Base-by-base conservation (phyloP, 2,329 filamentous ascomycete genomes). In the Xylaria sp. region DNA sequence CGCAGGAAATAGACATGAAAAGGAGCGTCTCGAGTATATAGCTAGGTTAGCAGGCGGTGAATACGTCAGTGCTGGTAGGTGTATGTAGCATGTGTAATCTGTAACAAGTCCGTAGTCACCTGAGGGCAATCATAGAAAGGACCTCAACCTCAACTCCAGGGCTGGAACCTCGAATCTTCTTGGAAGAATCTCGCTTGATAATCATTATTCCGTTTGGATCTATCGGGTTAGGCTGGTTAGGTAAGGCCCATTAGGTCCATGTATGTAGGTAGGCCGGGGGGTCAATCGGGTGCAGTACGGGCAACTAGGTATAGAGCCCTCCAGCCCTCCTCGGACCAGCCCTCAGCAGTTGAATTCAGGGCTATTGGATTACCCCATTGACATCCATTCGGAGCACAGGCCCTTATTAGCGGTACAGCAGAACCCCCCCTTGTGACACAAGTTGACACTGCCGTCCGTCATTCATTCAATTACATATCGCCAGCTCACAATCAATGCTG, bases 391-490 rank as follows among this genome's bases (percentile, higher is more conserved):
- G 9, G 29, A 7, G 29, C 29, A 34, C 29, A 34, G 49, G 54
- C 49, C 48, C 50, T 47, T 45, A 49, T 49, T 45, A 47, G 39
- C 50, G 26, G 48, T 60, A 55, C 39, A 39, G 45, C 57, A 55
- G 46, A 39, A 52, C 21, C 21, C 41, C 41, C 41, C 41, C 41
- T 24, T 13, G 41, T 29, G n/a, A 17, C 26, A 24, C 41, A 17
- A n/a, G 21, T 44, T 46, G 44, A 45, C 53, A 57, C 54, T 46
- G 57, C 50, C 46, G 42, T 44, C 52, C 52, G 54, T 56, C 50
- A 40, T 52, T 57, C 53, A 57, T 39, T 63, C 61, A 63, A 63
- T 63, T 63, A 63, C 61, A 61, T 57, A 60, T 61, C 61, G 59
- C 61, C 61, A 63, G 59, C n/a, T n/a, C 59, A 61, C 57, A 54